A percentile compares a stretch with the other conserved stretches of the same genome.
Conservation (phyloP, 2,329 filamentous ascomycete genomes). For the Sordariomycetes sp. region DNA sequence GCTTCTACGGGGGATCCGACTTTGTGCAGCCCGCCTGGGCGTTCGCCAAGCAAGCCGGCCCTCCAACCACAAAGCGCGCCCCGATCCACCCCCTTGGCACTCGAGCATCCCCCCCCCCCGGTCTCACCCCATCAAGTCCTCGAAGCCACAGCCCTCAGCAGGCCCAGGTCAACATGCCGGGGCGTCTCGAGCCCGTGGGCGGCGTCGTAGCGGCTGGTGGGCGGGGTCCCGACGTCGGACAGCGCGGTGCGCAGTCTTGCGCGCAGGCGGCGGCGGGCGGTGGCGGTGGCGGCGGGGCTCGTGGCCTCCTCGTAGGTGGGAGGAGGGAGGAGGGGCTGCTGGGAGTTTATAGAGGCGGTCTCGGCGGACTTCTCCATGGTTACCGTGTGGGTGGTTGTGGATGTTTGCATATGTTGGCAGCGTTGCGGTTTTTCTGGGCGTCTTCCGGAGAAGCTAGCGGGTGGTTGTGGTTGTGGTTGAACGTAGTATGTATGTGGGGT, state of each 20-base stretch:
- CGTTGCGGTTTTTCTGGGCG: background rate
- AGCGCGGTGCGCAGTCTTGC: constrained; percentile 5
- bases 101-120: background rate
- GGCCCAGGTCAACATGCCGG: constrained; percentile 7
- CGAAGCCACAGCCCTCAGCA: constrained; percentile 7
- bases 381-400: too few relatives aligned
- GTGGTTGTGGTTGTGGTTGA: background rate
- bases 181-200: constrained; percentile 7
- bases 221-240: constrained; percentile 9
- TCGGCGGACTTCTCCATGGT: background rate
- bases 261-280: constrained; percentile 3
- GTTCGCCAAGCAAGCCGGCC: too few relatives aligned
- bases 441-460: too few relatives aligned
- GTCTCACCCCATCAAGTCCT: constrained; percentile 5
- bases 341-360: constrained; percentile 1
- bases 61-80: background rate
- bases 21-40: too few relatives aligned
- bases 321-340: background rate
- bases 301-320: background rate
- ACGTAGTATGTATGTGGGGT: background rate
- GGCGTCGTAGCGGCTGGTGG: constrained; percentile 8
- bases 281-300: background rate
- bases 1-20: too few relatives aligned
- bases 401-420: background rate
- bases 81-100: background rate